Evolutionary conservation across 2,329 filamentous ascomycete genomes (phyloP).

Genomic region (Neofusicoccum umdonicola): DNA sequence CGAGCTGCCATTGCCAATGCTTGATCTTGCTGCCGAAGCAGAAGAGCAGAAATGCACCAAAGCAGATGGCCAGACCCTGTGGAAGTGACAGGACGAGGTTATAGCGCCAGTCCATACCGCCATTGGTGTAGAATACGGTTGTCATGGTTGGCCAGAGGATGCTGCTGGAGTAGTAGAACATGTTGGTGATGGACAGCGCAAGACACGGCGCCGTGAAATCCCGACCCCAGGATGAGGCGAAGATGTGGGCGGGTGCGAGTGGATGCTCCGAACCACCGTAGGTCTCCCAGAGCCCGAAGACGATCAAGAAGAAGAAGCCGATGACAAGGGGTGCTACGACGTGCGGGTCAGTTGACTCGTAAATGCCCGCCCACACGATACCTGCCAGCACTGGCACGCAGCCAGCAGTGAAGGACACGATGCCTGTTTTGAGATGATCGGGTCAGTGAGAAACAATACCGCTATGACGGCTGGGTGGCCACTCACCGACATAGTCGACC

Average conservation of each 20-base stretch:
- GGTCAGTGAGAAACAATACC: too few relatives aligned
- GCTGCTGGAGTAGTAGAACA: slow-evolving; percentile 53
- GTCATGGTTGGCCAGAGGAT: slow-evolving; percentile 51
- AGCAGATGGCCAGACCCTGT: slow-evolving; percentile 46
- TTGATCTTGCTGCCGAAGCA: slow-evolving; percentile 43
- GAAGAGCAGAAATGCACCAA: slow-evolving; percentile 43
- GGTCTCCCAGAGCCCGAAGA: slow-evolving; percentile 34
- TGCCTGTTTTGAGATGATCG: background rate
- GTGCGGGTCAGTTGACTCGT: slow-evolving; percentile 26
- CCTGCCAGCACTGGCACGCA: slow-evolving; percentile 31
- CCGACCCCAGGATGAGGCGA: slow-evolving; percentile 45
- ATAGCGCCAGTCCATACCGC: slow-evolving; percentile 35
- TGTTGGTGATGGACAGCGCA: slow-evolving; percentile 47
- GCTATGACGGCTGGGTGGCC: too few relatives aligned
- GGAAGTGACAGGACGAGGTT: slow-evolving; percentile 38
- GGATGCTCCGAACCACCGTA: slow-evolving; percentile 29
- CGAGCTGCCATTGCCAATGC: slow-evolving; percentile 50
- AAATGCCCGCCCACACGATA: slow-evolving; percentile 32
- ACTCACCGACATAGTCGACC: slow-evolving; percentile 32
- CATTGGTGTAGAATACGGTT: slow-evolving; percentile 43
- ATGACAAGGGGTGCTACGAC: slow-evolving; percentile 33
- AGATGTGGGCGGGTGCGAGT: slow-evolving; percentile 46
- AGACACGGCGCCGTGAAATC: slow-evolving; percentile 49
- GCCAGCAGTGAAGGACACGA: slow-evolving; percentile 30
- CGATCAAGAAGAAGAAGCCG: slow-evolving; percentile 30